Evolutionary conservation across 352 stramenopile species (phyloP).

Genomic region (Phytophthora quininea): DNA sequence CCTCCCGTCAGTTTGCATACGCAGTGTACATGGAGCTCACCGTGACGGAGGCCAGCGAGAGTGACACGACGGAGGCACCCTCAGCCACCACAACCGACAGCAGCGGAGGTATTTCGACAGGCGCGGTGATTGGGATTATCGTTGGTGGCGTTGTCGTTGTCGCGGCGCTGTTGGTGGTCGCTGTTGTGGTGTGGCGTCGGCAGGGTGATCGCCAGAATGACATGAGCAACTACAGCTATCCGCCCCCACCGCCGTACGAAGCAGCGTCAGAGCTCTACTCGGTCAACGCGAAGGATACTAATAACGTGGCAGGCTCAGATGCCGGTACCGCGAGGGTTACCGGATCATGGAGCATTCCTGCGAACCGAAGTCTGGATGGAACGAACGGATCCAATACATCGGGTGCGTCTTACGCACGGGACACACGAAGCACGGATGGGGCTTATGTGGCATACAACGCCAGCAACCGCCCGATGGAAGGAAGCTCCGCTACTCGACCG

Average conservation of each 20-base stretch:
- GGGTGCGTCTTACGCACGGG: slow-evolving; percentile 35
- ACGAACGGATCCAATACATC: slow-evolving; percentile 47
- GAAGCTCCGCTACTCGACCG: slow-evolving; percentile 19
- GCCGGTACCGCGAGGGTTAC: slow-evolving; percentile 22
- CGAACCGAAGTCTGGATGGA: slow-evolving; percentile 42
- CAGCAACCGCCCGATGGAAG: slow-evolving; percentile 35
- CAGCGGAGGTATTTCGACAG: slow-evolving; percentile 47
- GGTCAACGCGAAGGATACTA: slow-evolving; percentile 22
- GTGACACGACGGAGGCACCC: slow-evolving; percentile 28
- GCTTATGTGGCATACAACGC: too few species aligned
- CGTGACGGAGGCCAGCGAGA: slow-evolving; percentile 33
- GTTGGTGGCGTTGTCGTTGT: slow-evolving; percentile 59
- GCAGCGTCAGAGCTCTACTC: slow-evolving; percentile 41
- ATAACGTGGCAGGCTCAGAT: slow-evolving; percentile 15
- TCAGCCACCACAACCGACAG: slow-evolving; percentile 12
- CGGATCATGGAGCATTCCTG: slow-evolving; percentile 26
- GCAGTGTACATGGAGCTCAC: slow-evolving; percentile 52
- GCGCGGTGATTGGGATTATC: slow-evolving; percentile 60
- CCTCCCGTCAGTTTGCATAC: slow-evolving; percentile 53
- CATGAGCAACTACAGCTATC: slow-evolving; percentile 48
- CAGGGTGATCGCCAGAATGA: slow-evolving; percentile 27
- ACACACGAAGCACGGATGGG: slow-evolving; percentile 23
- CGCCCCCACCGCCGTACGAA: slow-evolving; percentile 58
- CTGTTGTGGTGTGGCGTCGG: slow-evolving; percentile 45
- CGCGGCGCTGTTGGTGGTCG: slow-evolving; percentile 46